These are phyloP conservation scores for Chernovozyma sophiae-reginae DNA, from an alignment of 1,139 yeast genomes.

Conservation along the genomic window DNA sequence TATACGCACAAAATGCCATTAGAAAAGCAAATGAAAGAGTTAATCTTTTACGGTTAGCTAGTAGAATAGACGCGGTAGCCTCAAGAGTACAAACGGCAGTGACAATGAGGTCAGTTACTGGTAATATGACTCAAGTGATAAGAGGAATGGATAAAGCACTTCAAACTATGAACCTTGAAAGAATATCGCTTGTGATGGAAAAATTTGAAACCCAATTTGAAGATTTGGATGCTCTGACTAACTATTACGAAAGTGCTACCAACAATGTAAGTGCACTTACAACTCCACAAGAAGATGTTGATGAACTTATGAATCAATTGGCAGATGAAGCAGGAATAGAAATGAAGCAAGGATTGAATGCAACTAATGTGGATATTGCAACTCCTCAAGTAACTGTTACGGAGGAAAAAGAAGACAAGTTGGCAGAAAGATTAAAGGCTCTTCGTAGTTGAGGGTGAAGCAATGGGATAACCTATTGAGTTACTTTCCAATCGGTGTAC, in stretches of 20 bases:
- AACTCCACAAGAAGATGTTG: constrained; percentile 96
- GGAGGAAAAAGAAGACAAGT: constrained; percentile 81
- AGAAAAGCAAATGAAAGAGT: constrained; percentile 86
- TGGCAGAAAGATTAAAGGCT: constrained; percentile 86
- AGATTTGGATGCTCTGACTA: constrained; percentile 89
- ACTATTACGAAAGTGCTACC: constrained; percentile 89
- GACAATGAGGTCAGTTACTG: constrained; percentile 91
- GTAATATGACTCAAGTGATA: constrained; percentile 90
- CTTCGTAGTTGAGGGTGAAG: constrained; percentile 27
- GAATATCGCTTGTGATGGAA: constrained; percentile 93
- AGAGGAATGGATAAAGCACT: constrained; percentile 95
- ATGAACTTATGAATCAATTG: constrained; percentile 82
- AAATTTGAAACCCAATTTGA: constrained; percentile 95
- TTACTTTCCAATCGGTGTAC: too few relatives aligned
- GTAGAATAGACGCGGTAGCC: constrained; percentile 94
- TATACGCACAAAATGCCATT: constrained; percentile 94
- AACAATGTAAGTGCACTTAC: constrained; percentile 82
- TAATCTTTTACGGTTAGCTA: constrained; percentile 75
- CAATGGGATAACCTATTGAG: too few relatives aligned
- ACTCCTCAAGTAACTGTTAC: constrained; percentile 36
- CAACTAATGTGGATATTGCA: constrained; percentile 44
- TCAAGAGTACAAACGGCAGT: constrained; percentile 96
- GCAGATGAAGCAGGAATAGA: constrained; percentile 99
- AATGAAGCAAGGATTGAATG: constrained; percentile 73
- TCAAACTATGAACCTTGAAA: constrained; percentile 92